Base-by-base conservation (phyloP, 1,139 yeast species). In the Debaryomyces subglobosus region DNA sequence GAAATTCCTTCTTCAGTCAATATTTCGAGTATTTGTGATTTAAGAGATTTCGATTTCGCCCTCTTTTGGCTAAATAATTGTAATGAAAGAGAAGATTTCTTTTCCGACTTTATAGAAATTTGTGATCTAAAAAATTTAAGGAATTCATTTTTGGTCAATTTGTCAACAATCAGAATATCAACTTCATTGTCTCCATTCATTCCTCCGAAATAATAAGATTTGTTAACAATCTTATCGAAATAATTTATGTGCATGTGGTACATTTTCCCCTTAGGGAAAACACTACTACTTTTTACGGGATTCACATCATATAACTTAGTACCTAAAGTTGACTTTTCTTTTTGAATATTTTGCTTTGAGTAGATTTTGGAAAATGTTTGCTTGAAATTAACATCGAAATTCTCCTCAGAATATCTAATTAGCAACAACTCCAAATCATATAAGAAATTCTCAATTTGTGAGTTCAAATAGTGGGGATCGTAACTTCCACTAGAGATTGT, bases 141-240 rank as follows among this genome's bases (percentile, higher is more conserved):
- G 45, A 80, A 70, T 3, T 65, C 62, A 0, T 52, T 46, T 35
- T 65, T 61, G 0, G 68, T 62, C 21, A 78, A 50, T 0, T 45
- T 44, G 9, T 56, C 45, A 1, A 78, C 53, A 0, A 67, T 18
- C 0, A 47, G 39, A 0, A 51, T n/a, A 52, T 74, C 77, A 15
- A 74, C 57, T 32, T 67, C 72, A 34, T 71, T 74, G 4, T 65
- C 67, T 2, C 74, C 76, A 1, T 63, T 50, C 1, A 47, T 44
- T 5, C 67, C 68, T 0, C 61, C 56, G 51, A 78, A 77, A 27
- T 65, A 51, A 54, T 76, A 77, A 4, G 72, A 69, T 43, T 70
- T 65, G 33, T 69, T 72, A 10, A 71, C 57, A 3, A 85, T 82
- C 49, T 76, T 74, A 47, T 79, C 85, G 77, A 80, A 79, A 32